These are phyloP conservation scores for Lolium multiflorum DNA, from an alignment of 176 grass and related monocot genomes.

Conservation along the genomic window DNA sequence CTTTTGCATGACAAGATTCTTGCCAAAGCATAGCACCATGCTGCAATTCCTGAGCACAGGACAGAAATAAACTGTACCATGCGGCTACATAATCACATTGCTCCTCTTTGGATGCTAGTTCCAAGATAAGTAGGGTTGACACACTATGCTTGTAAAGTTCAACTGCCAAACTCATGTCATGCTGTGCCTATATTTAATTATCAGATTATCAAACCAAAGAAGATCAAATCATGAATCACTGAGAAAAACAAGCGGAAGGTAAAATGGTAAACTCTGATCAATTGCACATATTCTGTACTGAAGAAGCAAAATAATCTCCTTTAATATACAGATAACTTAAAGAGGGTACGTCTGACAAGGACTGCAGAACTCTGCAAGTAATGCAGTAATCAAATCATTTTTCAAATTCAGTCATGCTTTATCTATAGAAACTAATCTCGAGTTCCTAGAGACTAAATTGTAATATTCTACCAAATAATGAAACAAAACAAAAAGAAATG, in stretches of 20 bases:
- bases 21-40: constrained; percentile 57
- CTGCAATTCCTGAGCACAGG: constrained; percentile 65
- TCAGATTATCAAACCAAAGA: constrained; percentile 27
- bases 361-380: not conserved
- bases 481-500: not conserved
- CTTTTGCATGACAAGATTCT: constrained; percentile 50
- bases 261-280: constrained; percentile 21
- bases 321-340: not conserved
- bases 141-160: constrained; percentile 61
- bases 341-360: not conserved
- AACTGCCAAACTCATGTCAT: constrained; percentile 42
- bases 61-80: constrained; percentile 58
- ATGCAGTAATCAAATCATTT: not conserved
- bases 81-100: constrained; percentile 50
- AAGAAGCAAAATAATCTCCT: constrained; percentile 3
- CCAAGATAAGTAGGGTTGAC: constrained; percentile 44
- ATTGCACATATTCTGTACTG: not conserved
- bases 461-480: not conserved
- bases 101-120: constrained; percentile 64
- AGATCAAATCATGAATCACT: not conserved
- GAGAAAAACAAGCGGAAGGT: not conserved
- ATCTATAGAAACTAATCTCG: not conserved
- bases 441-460: not conserved
- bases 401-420: not conserved
- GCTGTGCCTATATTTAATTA: constrained; percentile 47